Evolutionary conservation across 306 rosid genomes (phyloP), one percentile per base, ranked within the genome.

Genomic region (Sesbania bispinosa): DNA sequence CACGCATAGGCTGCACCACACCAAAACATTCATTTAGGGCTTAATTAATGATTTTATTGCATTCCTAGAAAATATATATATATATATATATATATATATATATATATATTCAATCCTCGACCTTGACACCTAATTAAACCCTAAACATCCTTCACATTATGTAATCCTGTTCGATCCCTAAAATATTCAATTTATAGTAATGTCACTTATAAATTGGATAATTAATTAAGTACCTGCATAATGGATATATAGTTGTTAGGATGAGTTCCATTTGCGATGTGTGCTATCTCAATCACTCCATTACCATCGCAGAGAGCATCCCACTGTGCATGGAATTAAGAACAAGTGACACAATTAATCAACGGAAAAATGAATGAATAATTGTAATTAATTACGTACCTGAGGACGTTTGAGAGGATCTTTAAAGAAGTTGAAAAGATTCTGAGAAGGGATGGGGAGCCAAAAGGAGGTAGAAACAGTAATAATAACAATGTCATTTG

Each of bases 141-240:
- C n/a, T n/a, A n/a, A n/a, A n/a, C n/a, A n/a, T n/a, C n/a, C n/a
- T n/a, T n/a, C n/a, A n/a, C n/a, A n/a, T n/a, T n/a, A n/a, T n/a
- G n/a, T n/a, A n/a, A n/a, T n/a, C n/a, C n/a, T n/a, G n/a, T n/a
- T n/a, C n/a, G n/a, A n/a, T n/a, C n/a, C n/a, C n/a, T n/a, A n/a
- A n/a, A n/a, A n/a, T n/a, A n/a, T n/a, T n/a, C n/a, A n/a, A n/a
- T n/a, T n/a, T n/a, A n/a, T n/a, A n/a, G n/a, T n/a, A n/a, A n/a
- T n/a, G n/a, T n/a, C n/a, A n/a, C n/a, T n/a, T n/a, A n/a, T n/a
- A n/a, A n/a, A n/a, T n/a, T n/a, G n/a, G n/a, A n/a, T n/a, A n/a
- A n/a, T n/a, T n/a, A n/a, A n/a, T n/a, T n/a, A n/a, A 42, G 13
- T 89, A 89, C 97, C 94, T 47, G 82, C 42, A 82, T 62, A 45